These are phyloP conservation scores for Pilaira anomala DNA, from an alignment of 192 early-diverging fungal species.

Conservation along the genomic window DNA sequence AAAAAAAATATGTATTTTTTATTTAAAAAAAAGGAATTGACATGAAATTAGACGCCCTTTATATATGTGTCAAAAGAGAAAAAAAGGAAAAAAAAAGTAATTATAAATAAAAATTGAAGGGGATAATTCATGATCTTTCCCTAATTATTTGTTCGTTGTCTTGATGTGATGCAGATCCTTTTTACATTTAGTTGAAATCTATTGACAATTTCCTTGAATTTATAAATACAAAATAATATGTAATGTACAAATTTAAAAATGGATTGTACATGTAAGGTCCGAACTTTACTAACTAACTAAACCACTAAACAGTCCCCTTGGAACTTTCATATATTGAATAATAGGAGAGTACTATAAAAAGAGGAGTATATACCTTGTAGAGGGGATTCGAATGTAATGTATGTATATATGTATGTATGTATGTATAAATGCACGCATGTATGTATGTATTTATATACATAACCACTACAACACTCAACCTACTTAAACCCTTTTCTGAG, in stretches of 20 bases:
- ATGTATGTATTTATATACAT: too few relatives aligned
- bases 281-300: not conserved
- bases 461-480: too few relatives aligned
- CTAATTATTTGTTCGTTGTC: conserved; percentile 3
- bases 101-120: not conserved
- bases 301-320: not conserved
- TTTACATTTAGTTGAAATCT: conserved; percentile 5
- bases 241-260: conserved; percentile 17
- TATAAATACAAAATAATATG: not conserved
- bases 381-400: not conserved
- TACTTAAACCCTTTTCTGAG: too few relatives aligned
- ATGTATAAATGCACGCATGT: too few relatives aligned
- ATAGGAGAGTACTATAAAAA: not conserved
- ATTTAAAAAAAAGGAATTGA: conserved; percentile 2
- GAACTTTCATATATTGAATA: not conserved
- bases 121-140: not conserved
- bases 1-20: not conserved
- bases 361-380: not conserved
- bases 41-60: conserved; percentile 2
- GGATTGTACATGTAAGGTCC: not conserved
- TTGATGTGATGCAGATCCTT: conserved; percentile 15
- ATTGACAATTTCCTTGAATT: not conserved
- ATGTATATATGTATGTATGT: not conserved
- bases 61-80: conserved; percentile 12
- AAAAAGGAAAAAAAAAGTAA: not conserved